Base-by-base conservation (phyloP, 345 rosid species). In the Hibiscus mutabilis region DNA sequence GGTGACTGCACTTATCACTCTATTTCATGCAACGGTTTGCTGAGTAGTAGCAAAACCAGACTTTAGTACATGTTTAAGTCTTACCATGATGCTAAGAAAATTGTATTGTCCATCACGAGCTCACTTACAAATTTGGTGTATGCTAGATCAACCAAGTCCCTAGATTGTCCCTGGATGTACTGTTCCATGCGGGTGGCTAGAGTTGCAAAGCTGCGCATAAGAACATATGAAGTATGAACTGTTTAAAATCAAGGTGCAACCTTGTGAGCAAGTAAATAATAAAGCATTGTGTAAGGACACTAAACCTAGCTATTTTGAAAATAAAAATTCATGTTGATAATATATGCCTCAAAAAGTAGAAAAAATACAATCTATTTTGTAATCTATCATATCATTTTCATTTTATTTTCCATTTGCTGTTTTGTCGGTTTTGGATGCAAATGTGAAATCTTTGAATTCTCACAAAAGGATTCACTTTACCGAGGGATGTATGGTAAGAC, bases 101-200 rank as follows among this genome's bases (percentile, higher is more conserved):
- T 40, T 29, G 19, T 18, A 72, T 1, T 5, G 22, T 42, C 37
- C 60, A 72, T 47, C 58, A 55, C 9, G 0, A 46, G 69, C 29
- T 6, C 67, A 72, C 60, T 88, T 75, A 96, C 99, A 74, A 96
- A 89, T 87, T 96, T 92, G 40, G 88, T 86, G 78, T 96, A 92
- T 40, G 98, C 98, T 75, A 91, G 97, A 86, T 96, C 99, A 84
- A 92, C 99, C 82, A 96, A 80, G 80, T 91, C 99, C 64, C 64
- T 60, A 15, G 64, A 60, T 60, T 60, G 40, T 60, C 63, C 99
- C 75, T 87, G 98, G 75, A 96, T 90, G 82, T 92, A 95, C 79
- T 92, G 99, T 80, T 95, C 99, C 99, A 95, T 95, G 31, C 98
- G 97, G 73, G 99, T 92, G 66, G 99, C 99, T 62, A 92, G 94